Evolutionary conservation across 2,329 filamentous ascomycete species (phyloP).

Genomic region (Aspergillus glaucus): DNA sequence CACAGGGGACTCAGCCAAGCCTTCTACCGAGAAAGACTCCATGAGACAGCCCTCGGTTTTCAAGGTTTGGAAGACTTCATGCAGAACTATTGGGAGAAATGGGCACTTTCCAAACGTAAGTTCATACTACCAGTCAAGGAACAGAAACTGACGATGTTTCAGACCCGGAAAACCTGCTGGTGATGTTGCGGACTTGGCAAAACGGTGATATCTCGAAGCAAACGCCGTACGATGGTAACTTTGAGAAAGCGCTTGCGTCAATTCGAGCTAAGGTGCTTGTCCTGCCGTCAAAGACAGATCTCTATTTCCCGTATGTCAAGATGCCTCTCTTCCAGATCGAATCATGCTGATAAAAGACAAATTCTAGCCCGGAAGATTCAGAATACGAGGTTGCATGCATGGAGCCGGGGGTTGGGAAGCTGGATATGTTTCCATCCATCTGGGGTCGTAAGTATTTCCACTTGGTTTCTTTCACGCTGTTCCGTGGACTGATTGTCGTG

Average conservation of each 20-base stretch:
- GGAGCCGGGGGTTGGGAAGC: slow-evolving; percentile 51
- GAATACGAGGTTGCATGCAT: slow-evolving; percentile 64
- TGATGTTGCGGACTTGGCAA: slow-evolving; percentile 76
- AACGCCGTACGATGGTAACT: slow-evolving; percentile 61
- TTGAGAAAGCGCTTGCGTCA: slow-evolving; percentile 57
- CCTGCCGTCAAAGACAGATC: slow-evolving; percentile 64
- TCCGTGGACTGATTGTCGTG: slow-evolving; percentile 10
- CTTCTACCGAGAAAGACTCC: slow-evolving; percentile 68
- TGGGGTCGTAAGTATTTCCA: slow-evolving; percentile 52
- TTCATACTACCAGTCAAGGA: background rate
- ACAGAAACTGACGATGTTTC: background rate
- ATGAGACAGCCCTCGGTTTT: slow-evolving; percentile 58
- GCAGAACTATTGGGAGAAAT: slow-evolving; percentile 67
- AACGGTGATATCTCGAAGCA: slow-evolving; percentile 63
- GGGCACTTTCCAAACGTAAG: slow-evolving; percentile 61
- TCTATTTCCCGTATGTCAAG: slow-evolving; percentile 64
- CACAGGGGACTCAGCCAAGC: slow-evolving; percentile 67
- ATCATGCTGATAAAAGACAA: background rate
- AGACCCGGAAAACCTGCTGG: slow-evolving; percentile 68
- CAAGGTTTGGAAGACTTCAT: slow-evolving; percentile 68
- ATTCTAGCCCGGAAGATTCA: slow-evolving; percentile 62
- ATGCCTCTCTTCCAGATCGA: background rate
- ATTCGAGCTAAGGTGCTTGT: slow-evolving; percentile 70
- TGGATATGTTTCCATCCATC: slow-evolving; percentile 53
- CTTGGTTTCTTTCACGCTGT: background rate